These are phyloP conservation scores for Funneliformis mosseae DNA, from an alignment of 192 early-diverging fungal genomes.

Conservation along the genomic window DNA sequence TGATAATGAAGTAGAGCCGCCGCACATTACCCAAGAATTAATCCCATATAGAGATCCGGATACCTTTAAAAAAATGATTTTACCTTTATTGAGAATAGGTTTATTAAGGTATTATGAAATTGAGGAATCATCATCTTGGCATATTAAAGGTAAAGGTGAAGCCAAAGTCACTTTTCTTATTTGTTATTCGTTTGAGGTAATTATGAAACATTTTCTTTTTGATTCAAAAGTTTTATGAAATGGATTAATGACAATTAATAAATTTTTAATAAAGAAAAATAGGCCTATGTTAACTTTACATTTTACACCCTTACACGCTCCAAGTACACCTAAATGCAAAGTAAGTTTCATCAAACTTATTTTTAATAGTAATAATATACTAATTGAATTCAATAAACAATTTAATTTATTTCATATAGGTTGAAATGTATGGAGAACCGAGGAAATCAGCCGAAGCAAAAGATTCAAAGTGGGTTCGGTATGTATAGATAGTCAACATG, in stretches of 20 bases:
- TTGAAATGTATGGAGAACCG: slow-evolving; percentile 57
- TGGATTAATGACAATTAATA: background rate
- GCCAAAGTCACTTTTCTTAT: slow-evolving; percentile 61
- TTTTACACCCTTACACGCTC: slow-evolving; percentile 34
- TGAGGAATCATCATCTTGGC: slow-evolving; percentile 11
- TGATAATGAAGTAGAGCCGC: slow-evolving; percentile 19
- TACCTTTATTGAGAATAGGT: slow-evolving; percentile 48
- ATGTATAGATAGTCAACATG: background rate
- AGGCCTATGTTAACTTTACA: slow-evolving; percentile 43
- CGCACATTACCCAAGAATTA: slow-evolving; percentile 35
- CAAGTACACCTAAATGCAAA: slow-evolving; percentile 24
- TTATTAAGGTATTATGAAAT: slow-evolving; percentile 52
- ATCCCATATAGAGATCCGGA: slow-evolving; percentile 41
- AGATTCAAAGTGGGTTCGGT: slow-evolving; percentile 74
- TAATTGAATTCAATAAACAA: background rate
- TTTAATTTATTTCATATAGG: slow-evolving; percentile 39
- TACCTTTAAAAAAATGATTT: slow-evolving; percentile 35
- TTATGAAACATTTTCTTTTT: background rate
- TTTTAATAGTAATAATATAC: background rate
- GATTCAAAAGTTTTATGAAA: slow-evolving; percentile 9
- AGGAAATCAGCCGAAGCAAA: slow-evolving; percentile 59
- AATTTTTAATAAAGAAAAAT: slow-evolving; percentile 29
- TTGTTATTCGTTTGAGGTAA: slow-evolving; percentile 56
- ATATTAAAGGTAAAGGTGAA: slow-evolving; percentile 38
- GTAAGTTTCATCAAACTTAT: slow-evolving; percentile 8